Percentiles rank a stretch among this genome's conserved stretches.
Conservation (phyloP, 1,284 basidiomycete genomes). For the Irpex sp. region DNA sequence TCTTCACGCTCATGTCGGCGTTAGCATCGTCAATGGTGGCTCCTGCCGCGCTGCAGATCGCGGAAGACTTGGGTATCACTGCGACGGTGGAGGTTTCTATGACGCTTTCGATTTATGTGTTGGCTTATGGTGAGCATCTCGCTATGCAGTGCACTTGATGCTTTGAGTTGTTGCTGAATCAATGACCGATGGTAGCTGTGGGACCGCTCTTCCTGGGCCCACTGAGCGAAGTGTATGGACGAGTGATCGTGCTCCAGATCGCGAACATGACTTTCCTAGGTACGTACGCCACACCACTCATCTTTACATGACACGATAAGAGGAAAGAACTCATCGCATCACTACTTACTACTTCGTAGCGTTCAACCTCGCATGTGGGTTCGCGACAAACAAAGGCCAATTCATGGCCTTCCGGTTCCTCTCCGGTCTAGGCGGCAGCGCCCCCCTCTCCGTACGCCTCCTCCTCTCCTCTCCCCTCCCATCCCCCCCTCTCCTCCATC, state of each 20-base stretch:
- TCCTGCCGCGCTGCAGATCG: conserved; percentile 50
- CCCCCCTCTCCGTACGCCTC: conserved; percentile 47
- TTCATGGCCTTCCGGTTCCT: conserved; percentile 63
- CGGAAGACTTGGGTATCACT: conserved; percentile 50
- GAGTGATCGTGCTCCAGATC: background rate
- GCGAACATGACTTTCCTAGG: background rate
- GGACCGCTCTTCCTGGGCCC: background rate
- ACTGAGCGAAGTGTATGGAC: background rate
- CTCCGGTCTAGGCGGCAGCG: conserved; percentile 58
- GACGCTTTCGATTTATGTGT: conserved; percentile 51
- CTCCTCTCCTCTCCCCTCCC: background rate
- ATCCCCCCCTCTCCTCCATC: background rate
- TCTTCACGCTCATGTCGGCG: conserved; percentile 58
- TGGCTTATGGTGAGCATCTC: conserved; percentile 49
- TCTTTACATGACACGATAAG: too few species aligned
- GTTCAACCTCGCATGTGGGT: conserved; percentile 48
- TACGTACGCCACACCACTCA: background rate
- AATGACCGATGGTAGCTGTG: background rate
- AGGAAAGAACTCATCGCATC: too few species aligned
- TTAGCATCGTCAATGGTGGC: conserved; percentile 67
- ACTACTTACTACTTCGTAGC: too few species aligned
- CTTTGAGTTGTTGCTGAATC: background rate
- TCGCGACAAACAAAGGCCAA: conserved; percentile 51
- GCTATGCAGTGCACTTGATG: too few species aligned
- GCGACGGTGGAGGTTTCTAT: conserved; percentile 22